phyloP scores from a whole-genome alignment of 495 filamentous ascomycete genomes.

The Articulospora tetracladia region DNA sequence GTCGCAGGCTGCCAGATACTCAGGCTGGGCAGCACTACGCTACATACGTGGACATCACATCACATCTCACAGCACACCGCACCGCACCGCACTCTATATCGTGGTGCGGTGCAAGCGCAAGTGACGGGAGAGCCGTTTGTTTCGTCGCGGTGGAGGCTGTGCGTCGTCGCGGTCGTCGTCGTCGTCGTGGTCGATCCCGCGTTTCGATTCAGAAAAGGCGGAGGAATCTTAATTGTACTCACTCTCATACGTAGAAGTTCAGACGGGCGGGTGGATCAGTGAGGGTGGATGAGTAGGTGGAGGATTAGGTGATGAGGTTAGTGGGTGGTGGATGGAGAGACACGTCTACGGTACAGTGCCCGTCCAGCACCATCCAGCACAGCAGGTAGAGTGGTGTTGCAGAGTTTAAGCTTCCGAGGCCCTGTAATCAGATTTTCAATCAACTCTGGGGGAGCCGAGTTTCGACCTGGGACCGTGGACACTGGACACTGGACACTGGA shows the following conservation, averaged over 20 bases:
- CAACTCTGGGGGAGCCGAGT: slow-evolving; percentile 1
- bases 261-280: no score
- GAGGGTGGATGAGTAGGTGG: not conserved
- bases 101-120: no score
- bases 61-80: not conserved
- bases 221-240: not conserved
- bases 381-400: not conserved
- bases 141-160: slow-evolving; percentile 16
- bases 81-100: no score
- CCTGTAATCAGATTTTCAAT: not conserved
- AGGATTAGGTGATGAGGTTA: not conserved
- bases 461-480: not conserved
- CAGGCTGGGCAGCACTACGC: not conserved
- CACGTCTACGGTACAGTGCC: not conserved
- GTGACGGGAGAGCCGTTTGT: not conserved
- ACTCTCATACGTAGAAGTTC: not conserved
- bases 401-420: not conserved
- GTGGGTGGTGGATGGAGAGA: not conserved
- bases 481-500: no score
- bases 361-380: not conserved
- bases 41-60: not conserved
- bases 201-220: not conserved
- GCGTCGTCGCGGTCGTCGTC: not conserved
- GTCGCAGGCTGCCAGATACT: slow-evolving; percentile 10
- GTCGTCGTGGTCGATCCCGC: no score